These are phyloP conservation scores for Eragrostis nindensis DNA, from an alignment of 176 grass and related monocot species.

Conservation along the genomic window DNA sequence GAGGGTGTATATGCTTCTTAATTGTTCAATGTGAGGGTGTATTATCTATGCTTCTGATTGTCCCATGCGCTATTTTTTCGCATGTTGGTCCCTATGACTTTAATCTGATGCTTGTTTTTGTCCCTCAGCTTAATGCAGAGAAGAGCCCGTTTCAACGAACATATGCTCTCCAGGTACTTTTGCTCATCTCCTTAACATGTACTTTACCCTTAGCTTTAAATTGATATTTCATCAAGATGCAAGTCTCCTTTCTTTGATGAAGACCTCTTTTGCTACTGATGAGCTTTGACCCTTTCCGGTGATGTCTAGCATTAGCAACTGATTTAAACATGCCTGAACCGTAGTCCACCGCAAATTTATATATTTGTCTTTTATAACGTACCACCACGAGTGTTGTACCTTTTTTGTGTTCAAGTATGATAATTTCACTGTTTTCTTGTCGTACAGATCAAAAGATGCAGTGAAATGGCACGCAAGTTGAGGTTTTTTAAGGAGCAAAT, in stretches of 20 bases:
- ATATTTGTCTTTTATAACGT: background rate
- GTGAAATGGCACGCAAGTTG: constrained; percentile 88
- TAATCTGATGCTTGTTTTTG: constrained; percentile 30
- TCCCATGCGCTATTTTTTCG: background rate
- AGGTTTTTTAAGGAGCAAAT: constrained; percentile 92
- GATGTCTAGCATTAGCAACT: background rate
- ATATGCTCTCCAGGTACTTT: constrained; percentile 86
- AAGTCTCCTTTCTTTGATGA: background rate
- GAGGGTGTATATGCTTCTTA: background rate
- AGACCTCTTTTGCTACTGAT: background rate
- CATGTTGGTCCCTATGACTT: background rate
- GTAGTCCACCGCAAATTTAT: background rate
- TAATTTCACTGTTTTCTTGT: background rate
- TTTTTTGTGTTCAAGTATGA: background rate
- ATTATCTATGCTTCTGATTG: too few species aligned
- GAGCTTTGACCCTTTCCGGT: background rate
- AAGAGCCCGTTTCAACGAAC: constrained; percentile 98
- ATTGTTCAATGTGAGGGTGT: background rate
- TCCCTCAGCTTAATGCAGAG: constrained; percentile 88
- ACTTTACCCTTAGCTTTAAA: background rate
- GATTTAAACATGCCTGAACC: constrained; percentile 15
- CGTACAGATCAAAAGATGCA: constrained; percentile 88
- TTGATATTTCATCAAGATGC: background rate
- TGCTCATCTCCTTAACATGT: background rate
- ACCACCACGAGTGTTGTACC: background rate